phyloP scores from a whole-genome alignment of 768 basidiomycete species.

The Butyriboletus loyo region DNA sequence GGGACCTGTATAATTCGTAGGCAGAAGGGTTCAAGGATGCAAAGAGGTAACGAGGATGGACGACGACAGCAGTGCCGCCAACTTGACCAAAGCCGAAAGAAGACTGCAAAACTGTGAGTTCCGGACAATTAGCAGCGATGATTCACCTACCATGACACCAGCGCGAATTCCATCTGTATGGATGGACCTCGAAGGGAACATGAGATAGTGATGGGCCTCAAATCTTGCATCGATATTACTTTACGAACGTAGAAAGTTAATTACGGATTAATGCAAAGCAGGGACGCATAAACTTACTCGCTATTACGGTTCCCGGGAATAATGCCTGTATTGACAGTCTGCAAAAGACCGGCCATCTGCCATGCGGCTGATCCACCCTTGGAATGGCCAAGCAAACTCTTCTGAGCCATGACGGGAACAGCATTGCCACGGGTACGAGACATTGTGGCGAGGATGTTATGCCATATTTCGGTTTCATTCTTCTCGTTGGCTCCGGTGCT shows the following conservation, averaged over 20 bases:
- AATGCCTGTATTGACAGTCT: constrained; percentile 80
- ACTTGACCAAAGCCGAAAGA: constrained; percentile 99
- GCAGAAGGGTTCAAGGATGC: constrained; percentile 75
- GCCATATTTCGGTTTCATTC: constrained; percentile 97
- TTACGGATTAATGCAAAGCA: neutral
- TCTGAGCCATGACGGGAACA: constrained; percentile 96
- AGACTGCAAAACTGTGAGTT: constrained; percentile 45
- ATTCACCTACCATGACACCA: constrained; percentile 69
- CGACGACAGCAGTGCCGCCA: constrained; percentile 83
- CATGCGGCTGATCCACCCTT: constrained; percentile 99
- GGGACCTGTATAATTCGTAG: constrained; percentile 74
- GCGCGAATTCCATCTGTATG: constrained; percentile 90
- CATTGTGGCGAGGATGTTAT: constrained; percentile 87
- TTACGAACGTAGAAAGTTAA: constrained; percentile 3
- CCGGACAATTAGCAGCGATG: neutral
- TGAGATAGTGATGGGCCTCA: constrained; percentile 81
- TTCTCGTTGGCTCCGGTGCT: constrained; percentile 91
- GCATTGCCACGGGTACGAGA: constrained; percentile 92
- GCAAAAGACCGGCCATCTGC: constrained; percentile 91
- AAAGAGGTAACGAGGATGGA: constrained; percentile 90
- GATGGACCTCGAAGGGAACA: constrained; percentile 98
- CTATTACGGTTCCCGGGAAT: constrained; percentile 95
- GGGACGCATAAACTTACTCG: constrained; percentile 62
- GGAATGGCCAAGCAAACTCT: constrained; percentile 94
- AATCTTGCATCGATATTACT: constrained; percentile 95